Evolutionary conservation across 805 yeast species (phyloP), one percentile per base, ranked within the genome.

Genomic region (Cyberlindnera veronae): DNA sequence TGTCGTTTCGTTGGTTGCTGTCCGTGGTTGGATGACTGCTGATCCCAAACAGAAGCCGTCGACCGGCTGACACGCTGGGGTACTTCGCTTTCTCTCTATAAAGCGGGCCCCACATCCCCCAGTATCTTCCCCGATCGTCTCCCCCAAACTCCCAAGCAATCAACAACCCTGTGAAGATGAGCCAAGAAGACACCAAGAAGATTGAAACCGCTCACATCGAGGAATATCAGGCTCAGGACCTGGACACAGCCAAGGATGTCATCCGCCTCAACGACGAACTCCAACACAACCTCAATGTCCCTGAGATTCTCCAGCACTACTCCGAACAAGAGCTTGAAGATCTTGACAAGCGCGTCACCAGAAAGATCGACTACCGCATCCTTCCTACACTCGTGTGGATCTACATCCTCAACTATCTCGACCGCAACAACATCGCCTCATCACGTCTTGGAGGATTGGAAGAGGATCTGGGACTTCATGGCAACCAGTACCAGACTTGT

Each of bases 351-450:
- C 69, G 63, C 42, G 65, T 76, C 14, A 67, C 67, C 21, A 51
- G 72, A 33, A 76, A 72, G 47, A 59, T 74, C 31, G 83, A 78
- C 52, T 21, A 69, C 9, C 57, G 78, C 44, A 62, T 76, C 38
- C 56, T 76, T 44, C 79, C 80, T 14, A 67, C 71, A 70, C 51
- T 74, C 22, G 69, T 73, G 42, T 60, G 66, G 47, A 69, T 76
- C 48, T 76, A 74, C 52, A 70, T 76, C 30, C 63, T 76, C 44
- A 75, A 75, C 49, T 73, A 71, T 46, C 51, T 73, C 44, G 79
- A 73, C 51, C 53, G 77, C 43, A 72, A 70, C 52, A 71, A 70
- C 48, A 71, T 72, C 45, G 76, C 76, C 3, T 59, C 69, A 39
- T 76, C 77, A 1, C 58, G 77, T 48, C 55, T 73, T 18, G 77